Base-by-base conservation (phyloP, 495 filamentous ascomycete genomes). In the Tuber brumale region DNA sequence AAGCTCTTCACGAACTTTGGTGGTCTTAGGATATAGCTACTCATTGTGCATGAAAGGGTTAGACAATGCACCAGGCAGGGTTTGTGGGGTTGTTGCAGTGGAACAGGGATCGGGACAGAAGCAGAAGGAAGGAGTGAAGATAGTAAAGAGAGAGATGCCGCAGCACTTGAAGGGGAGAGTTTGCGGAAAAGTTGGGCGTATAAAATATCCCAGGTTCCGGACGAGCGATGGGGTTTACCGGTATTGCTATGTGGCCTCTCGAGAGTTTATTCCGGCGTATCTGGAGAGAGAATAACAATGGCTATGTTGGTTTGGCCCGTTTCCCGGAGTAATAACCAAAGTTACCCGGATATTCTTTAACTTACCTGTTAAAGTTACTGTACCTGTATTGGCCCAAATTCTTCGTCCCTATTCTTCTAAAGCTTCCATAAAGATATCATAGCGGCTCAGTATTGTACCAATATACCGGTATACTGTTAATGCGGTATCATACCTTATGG, bases 1-100 rank as follows among this genome's bases (percentile, higher is more conserved):
- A 80, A 73, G 77, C 78, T 79, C 70, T 70, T 79, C 48, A 76
- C 76, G 77, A 80, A 66, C 73, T 74, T 69, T 31, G 46, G 75
- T 16, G 57, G 10, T 41, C 71, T 76, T 14, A 77, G 75, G 61
- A 73, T 48, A 75, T 73, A 75, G 72, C 76, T 70, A 72, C 61
- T 79, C 78, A 80, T 80, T 76, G 77, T 70, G 75, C 70, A 78
- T 21, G 57, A 61, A 39, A 45, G 46, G 70, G 72, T 70, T 74
- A 41, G 37, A 69, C 77, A 79, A 73, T 43, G 78, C 72, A 72
- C 70, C 70, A 71, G 61, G 44, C 37, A 10, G 72, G 37, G 72
- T 70, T 43, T 72, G 48, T 76, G 57, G 46, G 57, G 39, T 75
- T 61, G n/a, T 46, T 48, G 51, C 51, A 16, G 10, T 61, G 51